Evolutionary conservation across 345 rosid genomes (phyloP).

Genomic region (Crucihimalaya himalaica): DNA sequence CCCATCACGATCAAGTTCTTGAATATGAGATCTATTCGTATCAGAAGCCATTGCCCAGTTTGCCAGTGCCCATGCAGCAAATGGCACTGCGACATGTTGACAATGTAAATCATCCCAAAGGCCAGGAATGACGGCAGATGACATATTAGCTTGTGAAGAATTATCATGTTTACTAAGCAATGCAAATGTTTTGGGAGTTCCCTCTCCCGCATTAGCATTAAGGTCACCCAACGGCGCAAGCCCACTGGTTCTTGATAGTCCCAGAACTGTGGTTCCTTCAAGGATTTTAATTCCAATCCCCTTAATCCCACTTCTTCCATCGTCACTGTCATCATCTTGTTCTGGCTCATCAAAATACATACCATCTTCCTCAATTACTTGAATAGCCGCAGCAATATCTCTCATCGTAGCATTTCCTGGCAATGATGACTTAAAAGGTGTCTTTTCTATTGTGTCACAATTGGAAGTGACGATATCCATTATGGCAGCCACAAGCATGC

Average conservation of each 20-base stretch:
- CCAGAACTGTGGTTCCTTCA: slow-evolving; percentile 87
- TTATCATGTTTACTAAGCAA: slow-evolving; percentile 60
- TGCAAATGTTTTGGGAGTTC: slow-evolving; percentile 48
- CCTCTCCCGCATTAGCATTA: slow-evolving; percentile 41
- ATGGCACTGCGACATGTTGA: slow-evolving; percentile 99
- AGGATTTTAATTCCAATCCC: slow-evolving; percentile 94
- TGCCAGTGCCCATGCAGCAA: slow-evolving; percentile 98
- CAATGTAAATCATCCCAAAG: slow-evolving; percentile 98
- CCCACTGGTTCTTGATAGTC: slow-evolving; percentile 67
- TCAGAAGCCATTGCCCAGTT: slow-evolving; percentile 98
- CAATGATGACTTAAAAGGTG: slow-evolving; percentile 58
- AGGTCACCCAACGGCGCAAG: slow-evolving; percentile 52
- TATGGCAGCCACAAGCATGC: slow-evolving; percentile 99
- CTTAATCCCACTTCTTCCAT: slow-evolving; percentile 72
- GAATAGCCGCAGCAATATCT: slow-evolving; percentile 86
- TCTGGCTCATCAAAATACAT: slow-evolving; percentile 66
- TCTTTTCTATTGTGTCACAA: slow-evolving; percentile 62
- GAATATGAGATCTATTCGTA: slow-evolving; percentile 75
- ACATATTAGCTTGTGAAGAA: slow-evolving; percentile 59
- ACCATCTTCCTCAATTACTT: slow-evolving; percentile 95
- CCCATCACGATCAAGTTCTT: slow-evolving; percentile 89
- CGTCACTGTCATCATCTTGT: slow-evolving; percentile 62
- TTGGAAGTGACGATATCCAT: slow-evolving; percentile 96
- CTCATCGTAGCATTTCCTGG: slow-evolving; percentile 78
- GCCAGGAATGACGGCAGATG: slow-evolving; percentile 91